Conservation (phyloP, 2,329 filamentous ascomycete species). For the Talaromyces sp. region DNA sequence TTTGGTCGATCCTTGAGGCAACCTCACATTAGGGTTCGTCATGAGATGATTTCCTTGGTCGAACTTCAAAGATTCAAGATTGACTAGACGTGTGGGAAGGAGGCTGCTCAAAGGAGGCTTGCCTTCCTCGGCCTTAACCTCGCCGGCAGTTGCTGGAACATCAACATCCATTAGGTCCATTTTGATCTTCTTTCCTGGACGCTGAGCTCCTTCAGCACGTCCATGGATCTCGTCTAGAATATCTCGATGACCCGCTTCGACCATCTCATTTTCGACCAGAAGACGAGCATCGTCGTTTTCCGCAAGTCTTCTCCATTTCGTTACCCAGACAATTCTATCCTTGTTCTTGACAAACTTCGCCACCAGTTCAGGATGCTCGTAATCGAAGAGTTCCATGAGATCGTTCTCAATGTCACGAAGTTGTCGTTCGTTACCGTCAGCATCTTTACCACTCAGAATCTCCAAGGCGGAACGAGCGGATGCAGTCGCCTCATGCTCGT, state of each 20-base stretch:
- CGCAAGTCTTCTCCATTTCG: slow-evolving; percentile 77
- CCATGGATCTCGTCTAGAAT: slow-evolving; percentile 87
- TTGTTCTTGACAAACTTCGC: slow-evolving; percentile 87
- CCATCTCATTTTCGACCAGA: slow-evolving; percentile 85
- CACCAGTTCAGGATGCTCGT: slow-evolving; percentile 90
- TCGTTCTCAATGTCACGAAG: slow-evolving; percentile 96
- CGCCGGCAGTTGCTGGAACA: slow-evolving; percentile 59
- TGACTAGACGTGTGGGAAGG: slow-evolving; percentile 82
- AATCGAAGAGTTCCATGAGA: slow-evolving; percentile 96
- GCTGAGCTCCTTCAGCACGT: slow-evolving; percentile 59
- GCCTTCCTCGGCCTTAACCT: slow-evolving; percentile 45
- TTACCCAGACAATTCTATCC: slow-evolving; percentile 95
- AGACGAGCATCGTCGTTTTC: slow-evolving; percentile 70
- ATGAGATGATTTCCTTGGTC: slow-evolving; percentile 98
- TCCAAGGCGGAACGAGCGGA: slow-evolving; percentile 83
- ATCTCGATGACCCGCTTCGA: slow-evolving; percentile 77
- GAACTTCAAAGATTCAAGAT: slow-evolving; percentile 93
- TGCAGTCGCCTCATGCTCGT: slow-evolving; percentile 89
- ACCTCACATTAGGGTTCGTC: slow-evolving; percentile 95
- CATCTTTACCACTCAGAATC: slow-evolving; percentile 72
- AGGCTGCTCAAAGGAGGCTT: slow-evolving; percentile 69
- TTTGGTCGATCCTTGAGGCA: slow-evolving; percentile 93
- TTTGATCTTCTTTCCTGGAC: slow-evolving; percentile 79
- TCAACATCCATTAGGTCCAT: slow-evolving; percentile 83
- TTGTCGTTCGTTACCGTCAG: slow-evolving; percentile 76